Conservation (phyloP, 352 stramenopile species). For the Pythium apleroticum region DNA sequence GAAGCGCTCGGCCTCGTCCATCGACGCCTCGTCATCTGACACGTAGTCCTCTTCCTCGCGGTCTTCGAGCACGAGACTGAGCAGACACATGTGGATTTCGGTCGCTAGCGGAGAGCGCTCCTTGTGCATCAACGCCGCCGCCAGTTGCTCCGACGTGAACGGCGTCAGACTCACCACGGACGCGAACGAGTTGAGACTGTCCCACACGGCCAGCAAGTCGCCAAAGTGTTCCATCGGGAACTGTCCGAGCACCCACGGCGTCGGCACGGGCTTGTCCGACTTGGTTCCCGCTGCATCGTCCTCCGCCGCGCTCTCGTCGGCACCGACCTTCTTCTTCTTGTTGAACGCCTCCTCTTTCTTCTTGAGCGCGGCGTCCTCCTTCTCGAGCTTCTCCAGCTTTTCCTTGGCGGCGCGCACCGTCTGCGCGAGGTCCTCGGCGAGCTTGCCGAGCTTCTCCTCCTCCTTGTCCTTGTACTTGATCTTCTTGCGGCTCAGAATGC, state of each 20-base stretch:
- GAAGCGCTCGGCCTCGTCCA: constrained; percentile 81
- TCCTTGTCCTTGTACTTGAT: constrained; percentile 91
- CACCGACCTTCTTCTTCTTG: constrained; percentile 66
- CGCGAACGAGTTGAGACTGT: constrained; percentile 80
- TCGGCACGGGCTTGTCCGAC: constrained; percentile 61
- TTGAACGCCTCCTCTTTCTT: constrained; percentile 83
- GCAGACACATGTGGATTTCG: constrained; percentile 83
- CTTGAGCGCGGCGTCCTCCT: constrained; percentile 71
- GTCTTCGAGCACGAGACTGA: constrained; percentile 81
- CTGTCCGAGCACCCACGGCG: constrained; percentile 53
- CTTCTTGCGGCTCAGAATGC: constrained; percentile 84
- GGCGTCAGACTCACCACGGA: constrained; percentile 57
- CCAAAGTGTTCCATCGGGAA: constrained; percentile 47
- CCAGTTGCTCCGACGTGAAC: constrained; percentile 70
- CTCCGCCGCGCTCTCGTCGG: constrained; percentile 46
- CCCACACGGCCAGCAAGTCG: constrained; percentile 69
- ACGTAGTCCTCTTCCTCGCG: constrained; percentile 85
- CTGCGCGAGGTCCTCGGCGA: constrained; percentile 78
- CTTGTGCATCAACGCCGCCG: constrained; percentile 38
- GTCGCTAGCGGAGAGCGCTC: constrained; percentile 56
- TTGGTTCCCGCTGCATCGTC: constrained; percentile 35
- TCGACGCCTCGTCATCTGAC: constrained; percentile 78
- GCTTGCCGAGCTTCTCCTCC: constrained; percentile 78
- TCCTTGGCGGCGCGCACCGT: constrained; percentile 77
- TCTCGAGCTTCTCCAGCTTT: constrained; percentile 85